Base-by-base conservation (phyloP, 2,329 filamentous ascomycete species). In the Fusarium robinianum region DNA sequence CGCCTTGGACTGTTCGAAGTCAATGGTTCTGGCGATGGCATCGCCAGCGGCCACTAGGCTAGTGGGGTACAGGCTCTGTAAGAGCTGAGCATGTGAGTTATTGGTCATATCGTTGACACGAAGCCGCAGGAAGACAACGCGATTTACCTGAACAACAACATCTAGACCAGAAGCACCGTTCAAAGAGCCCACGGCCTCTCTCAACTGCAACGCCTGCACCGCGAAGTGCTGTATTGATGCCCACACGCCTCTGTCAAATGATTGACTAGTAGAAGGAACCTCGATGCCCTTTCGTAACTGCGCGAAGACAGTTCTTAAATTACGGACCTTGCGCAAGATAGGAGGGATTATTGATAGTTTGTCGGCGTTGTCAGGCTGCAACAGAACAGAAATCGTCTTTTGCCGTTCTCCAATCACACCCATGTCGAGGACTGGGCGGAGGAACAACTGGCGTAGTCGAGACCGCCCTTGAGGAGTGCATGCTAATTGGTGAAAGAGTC, bases 231-330 rank as follows among this genome's bases (percentile, higher is more conserved):
- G 74, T 18, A 96, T 72, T n/a, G 77, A 84, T 39, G 79, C 78
- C 91, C 89, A 96, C 10, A 85, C 80, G 21, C 81, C 84, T 40
- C 75, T 81, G 45, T 80, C 79, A 51, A 87, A 78, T 0, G 81
- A 80, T 10, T 68, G 63, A 14, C 67, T 67, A 9, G 67, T 62
- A 4, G 72, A 71, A 5, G 75, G 72, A 12, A 68, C 70, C 58
- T 82, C 84, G n/a, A 87, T 78, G 0, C 94, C 94, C 65, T 88
- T 95, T 43, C 80, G 84, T 8, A 99, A 72, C 57, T 87, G 84
- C 14, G 79, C 72, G 41, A 95, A 76, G 1, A 83, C 73, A 3
- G 78, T 77, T 15, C 81, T 81, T 63, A 96, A 82, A 59, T 96
- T 91, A 55, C 86, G 87, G 40, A 96, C 78, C 48, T 79, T 84